phyloP scores from a whole-genome alignment of 192 early-diverging fungal species.

The Linnemannia schmuckeri region DNA sequence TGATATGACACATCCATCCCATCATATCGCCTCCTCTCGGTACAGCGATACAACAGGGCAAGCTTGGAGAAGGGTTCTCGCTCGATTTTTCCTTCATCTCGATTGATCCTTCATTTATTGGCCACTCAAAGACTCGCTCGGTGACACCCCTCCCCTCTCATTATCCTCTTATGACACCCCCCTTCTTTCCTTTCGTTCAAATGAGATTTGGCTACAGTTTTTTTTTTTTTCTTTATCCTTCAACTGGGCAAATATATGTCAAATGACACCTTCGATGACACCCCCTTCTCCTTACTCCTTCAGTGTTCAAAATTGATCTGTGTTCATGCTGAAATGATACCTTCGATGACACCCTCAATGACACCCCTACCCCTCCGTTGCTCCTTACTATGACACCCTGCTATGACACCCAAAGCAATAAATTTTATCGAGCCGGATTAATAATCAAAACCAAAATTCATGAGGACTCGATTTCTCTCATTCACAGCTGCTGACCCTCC shows the following conservation, averaged over 20 bases:
- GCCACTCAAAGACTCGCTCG: neutral
- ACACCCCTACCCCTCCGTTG: neutral
- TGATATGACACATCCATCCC: too few species aligned
- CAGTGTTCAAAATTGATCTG: neutral
- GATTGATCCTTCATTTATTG: neutral
- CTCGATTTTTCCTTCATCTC: neutral
- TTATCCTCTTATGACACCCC: neutral
- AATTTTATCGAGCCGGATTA: neutral
- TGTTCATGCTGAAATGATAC: conserved; percentile 19
- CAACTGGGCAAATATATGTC: neutral
- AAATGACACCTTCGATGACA: conserved; percentile 7
- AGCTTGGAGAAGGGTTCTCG: too few species aligned
- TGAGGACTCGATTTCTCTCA: too few species aligned
- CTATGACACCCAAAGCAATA: neutral
- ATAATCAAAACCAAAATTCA: neutral
- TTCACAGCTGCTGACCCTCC: too few species aligned
- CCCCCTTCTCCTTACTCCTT: neutral
- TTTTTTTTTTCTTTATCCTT: neutral
- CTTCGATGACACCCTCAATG: conserved; percentile 17
- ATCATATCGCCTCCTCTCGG: too few species aligned
- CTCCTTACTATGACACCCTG: conserved; percentile 15
- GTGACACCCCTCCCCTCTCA: neutral
- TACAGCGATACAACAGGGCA: too few species aligned
- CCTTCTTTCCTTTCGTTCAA: neutral
- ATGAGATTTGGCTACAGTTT: neutral